Evolutionary conservation across 352 stramenopile species (phyloP).

Genomic region (Pythium dissotocum): DNA sequence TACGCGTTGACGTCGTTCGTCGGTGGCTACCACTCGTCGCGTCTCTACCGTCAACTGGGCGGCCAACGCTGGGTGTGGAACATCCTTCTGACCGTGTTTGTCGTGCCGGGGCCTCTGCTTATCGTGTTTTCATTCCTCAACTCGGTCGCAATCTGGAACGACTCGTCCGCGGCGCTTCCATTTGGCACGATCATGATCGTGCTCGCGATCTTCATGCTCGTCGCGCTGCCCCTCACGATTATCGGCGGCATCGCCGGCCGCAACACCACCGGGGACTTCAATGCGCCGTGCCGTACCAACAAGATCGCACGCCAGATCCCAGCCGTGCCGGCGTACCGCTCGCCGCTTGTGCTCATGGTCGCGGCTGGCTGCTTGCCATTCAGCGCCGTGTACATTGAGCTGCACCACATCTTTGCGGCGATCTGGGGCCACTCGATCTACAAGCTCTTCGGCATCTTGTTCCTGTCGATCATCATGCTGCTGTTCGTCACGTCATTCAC

Average conservation of each 20-base stretch:
- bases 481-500: constrained; percentile 97
- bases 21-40: constrained; percentile 91
- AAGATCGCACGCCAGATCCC: constrained; percentile 96
- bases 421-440: constrained; percentile 99
- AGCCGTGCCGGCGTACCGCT: constrained; percentile 87
- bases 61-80: constrained; percentile 96
- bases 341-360: constrained; percentile 84
- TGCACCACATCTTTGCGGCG: constrained; percentile 98
- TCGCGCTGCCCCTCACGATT: constrained; percentile 93
- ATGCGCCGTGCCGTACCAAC: constrained; percentile 94
- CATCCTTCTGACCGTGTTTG: constrained; percentile 88
- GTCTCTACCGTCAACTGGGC: constrained; percentile 94
- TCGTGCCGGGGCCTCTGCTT: constrained; percentile 92
- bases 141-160: constrained; percentile 93
- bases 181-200: constrained; percentile 97
- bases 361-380: constrained; percentile 96
- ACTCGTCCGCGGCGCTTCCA: constrained; percentile 94
- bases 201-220: constrained; percentile 89
- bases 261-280: constrained; percentile 90
- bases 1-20: constrained; percentile 94
- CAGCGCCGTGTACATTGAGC: constrained; percentile 98
- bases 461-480: constrained; percentile 95
- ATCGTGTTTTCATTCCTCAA: constrained; percentile 95
- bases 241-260: constrained; percentile 94
- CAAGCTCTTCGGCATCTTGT: constrained; percentile 97